These are phyloP conservation scores for Candida ovalis DNA, from an alignment of 805 yeast species.

Conservation along the genomic window DNA sequence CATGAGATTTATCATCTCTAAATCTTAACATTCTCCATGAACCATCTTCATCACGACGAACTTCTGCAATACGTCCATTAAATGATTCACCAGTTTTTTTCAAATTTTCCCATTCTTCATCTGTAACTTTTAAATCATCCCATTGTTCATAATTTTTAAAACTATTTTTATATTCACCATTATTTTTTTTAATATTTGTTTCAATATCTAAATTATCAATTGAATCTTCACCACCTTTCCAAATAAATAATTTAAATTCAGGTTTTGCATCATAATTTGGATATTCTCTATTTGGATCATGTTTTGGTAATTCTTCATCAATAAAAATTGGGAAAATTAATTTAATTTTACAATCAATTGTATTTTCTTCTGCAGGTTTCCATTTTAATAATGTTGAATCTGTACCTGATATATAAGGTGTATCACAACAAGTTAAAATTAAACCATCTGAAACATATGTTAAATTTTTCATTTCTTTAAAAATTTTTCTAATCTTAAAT, in stretches of 20 bases:
- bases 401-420: constrained; percentile 86
- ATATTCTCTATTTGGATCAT: constrained; percentile 68
- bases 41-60: constrained; percentile 60
- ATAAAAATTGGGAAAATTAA: constrained; percentile 55
- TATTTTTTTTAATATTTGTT: constrained; percentile 29
- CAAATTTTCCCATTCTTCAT: constrained; percentile 77
- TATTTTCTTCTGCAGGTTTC: constrained; percentile 96
- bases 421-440: constrained; percentile 84
- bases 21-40: constrained; percentile 85
- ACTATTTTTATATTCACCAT: constrained; percentile 29
- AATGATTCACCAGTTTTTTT: constrained; percentile 73
- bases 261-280: constrained; percentile 83
- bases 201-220: constrained; percentile 35
- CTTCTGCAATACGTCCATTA: constrained; percentile 86
- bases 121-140: constrained; percentile 56
- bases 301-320: constrained; percentile 62
- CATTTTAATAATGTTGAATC: constrained; percentile 85
- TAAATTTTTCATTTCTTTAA: constrained; percentile 63
- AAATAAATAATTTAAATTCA: constrained; percentile 57
- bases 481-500: constrained; percentile 71
- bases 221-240: constrained; percentile 58
- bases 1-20: constrained; percentile 88
- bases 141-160: constrained; percentile 57
- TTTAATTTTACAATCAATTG: constrained; percentile 79
- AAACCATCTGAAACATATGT: constrained; percentile 93